Base-by-base conservation (phyloP, 306 rosid genomes). In the Fragaria nilgerrensis region DNA sequence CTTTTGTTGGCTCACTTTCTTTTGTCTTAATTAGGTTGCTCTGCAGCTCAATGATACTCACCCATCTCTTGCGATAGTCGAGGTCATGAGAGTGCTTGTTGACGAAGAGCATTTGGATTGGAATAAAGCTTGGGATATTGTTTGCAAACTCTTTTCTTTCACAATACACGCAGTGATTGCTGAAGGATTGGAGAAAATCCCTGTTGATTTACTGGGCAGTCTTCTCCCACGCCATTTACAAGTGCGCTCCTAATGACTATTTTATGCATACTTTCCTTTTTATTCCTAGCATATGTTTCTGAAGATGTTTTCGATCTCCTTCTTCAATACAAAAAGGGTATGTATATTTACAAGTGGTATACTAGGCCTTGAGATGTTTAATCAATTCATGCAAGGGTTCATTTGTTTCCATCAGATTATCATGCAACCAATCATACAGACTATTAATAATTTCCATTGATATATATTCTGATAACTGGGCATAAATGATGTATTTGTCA, bases 141-240 rank as follows among this genome's bases (percentile, higher is more conserved):
- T 75, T 48, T 75, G 89, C 90, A 84, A 82, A 82, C 80, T 85
- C 63, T 88, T 88, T 85, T 88, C 90, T 10, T 88, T 84, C 79
- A 90, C 93, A 77, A 88, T 89, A 84, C 96, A 90, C 61, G 86
- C 93, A 29, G 85, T 90, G 73, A 78, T 80, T 64, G 85, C 93
- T 75, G 93, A 87, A 76, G 91, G 85, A 55, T 84, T 90, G 68
- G 96, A 90, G 84, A 90, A 87, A 85, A 82, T 86, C 73, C 92
- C 92, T 65, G 85, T 70, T 76, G 96, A 90, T 83, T 89, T 90
- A 78, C 86, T 90, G 65, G 87, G 82, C 77, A 88, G 83, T 52
- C 93, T 90, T 72, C 96, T 90, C 77, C 96, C 96, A 19, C 91
- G 96, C 78, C 96, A 90, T 87, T 85, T 88, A 75, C 83, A 90